Base-by-base conservation (phyloP, 768 basidiomycete species). In the Pluteus cervinus region DNA sequence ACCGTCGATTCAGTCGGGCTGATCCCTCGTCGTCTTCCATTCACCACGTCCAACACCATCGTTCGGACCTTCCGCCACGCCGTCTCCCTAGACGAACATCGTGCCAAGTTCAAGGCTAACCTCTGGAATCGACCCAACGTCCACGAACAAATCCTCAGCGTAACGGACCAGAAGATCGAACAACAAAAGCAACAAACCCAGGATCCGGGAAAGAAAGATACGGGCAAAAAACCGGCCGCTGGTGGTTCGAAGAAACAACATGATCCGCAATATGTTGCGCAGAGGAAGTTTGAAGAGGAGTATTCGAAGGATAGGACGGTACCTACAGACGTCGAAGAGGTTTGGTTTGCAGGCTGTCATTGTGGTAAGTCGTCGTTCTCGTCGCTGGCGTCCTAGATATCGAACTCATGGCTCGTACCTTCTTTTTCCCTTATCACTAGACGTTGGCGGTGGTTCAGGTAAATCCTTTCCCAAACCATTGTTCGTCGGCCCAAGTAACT, bases 1-100 rank as follows among this genome's bases (percentile, higher is more conserved):
- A 76, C 73, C 0, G 75, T 79, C 18, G 66, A 66, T 14, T 73
- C 73, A 0, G 73, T 76, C 7, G 75, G 73, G 7, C 41, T 68
- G 20, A 51, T 73, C 42, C 56, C 63, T 1, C 57, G 57, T 4
- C 53, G 61, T 4, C 63, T 76, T 4, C 74, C 73, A 0, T 75
- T 72, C 42, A 66, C 69, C 4, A 58, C 60, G 3, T 62, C 61
- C 7, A 72, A 74, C 32, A 58, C 60, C 3, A 65, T 65, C 41
- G 67, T 72, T 34, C 54, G 61, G 4, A 59, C 63, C 15, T 73
- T 77, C 48, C 63, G 77, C 2, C 77, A 80, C 17, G 75, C 75
- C 0, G 47, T 78, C 7, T 55, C 75, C 8, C 63, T 80, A 9
- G 74, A 77, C 39, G 76, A 77, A 37, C 66, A 61, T 5, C 66